Evolutionary conservation across 495 filamentous ascomycete genomes (phyloP).

Genomic region (Lindgomyces ingoldianus): DNA sequence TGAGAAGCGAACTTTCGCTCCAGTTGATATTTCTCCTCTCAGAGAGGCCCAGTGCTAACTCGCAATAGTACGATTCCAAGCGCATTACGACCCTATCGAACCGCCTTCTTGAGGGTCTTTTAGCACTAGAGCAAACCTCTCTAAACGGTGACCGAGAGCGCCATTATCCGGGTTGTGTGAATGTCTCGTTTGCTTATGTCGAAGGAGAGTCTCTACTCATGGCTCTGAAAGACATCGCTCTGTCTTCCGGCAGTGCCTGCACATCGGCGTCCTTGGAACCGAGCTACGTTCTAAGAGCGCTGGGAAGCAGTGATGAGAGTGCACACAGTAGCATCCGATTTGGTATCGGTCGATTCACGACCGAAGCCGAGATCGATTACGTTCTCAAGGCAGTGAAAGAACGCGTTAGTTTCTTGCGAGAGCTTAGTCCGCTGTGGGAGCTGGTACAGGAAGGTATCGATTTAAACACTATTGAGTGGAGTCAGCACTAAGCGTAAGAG

Average conservation of each 20-base stretch:
- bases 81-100: constrained; percentile 80
- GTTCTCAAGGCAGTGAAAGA: constrained; percentile 91
- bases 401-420: constrained; percentile 86
- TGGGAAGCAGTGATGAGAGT: constrained; percentile 94
- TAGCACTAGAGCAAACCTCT: constrained; percentile 85
- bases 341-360: constrained; percentile 95
- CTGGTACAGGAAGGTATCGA: constrained; percentile 96
- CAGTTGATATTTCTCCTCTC: background rate
- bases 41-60: constrained; percentile 40
- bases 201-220: constrained; percentile 97
- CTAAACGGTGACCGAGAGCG: constrained; percentile 82
- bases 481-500: constrained; percentile 67
- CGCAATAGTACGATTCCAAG: constrained; percentile 79
- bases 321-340: constrained; percentile 98
- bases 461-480: constrained; percentile 97
- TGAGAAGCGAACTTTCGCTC: constrained; percentile 40
- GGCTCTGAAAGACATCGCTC: constrained; percentile 96
- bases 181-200: constrained; percentile 96
- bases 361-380: constrained; percentile 94
- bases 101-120: constrained; percentile 74
- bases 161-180: constrained; percentile 96
- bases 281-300: constrained; percentile 88
- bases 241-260: constrained; percentile 95
- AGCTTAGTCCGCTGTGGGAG: constrained; percentile 97
- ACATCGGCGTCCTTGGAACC: constrained; percentile 96